Evolutionary conservation across 2,329 filamentous ascomycete species (phyloP).

Genomic region (Bipolaris cookei): DNA sequence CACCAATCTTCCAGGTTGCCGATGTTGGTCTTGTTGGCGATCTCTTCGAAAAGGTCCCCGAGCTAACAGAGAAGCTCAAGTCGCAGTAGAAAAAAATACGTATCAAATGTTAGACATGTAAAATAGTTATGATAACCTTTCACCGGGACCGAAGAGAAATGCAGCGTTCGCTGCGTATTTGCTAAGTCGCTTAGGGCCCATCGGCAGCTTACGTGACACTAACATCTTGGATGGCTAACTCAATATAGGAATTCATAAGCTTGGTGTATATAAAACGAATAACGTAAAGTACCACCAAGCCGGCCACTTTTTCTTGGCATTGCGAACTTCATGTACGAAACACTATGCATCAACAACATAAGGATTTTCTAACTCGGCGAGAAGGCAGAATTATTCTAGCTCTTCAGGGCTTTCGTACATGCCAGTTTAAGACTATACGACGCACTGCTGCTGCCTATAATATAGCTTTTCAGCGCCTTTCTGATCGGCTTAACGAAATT

Average conservation of each 20-base stretch:
- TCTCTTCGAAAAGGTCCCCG: constrained; percentile 92
- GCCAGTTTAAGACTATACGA: too few relatives aligned
- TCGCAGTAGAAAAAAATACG: constrained; percentile 30
- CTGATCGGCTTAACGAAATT: too few relatives aligned
- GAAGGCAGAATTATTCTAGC: too few relatives aligned
- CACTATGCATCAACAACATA: too few relatives aligned
- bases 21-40: constrained; percentile 96
- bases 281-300: too few relatives aligned
- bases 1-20: constrained; percentile 97
- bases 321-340: too few relatives aligned
- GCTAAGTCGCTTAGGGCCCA: not conserved
- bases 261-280: not conserved
- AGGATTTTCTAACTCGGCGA: too few relatives aligned
- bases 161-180: not conserved
- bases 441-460: too few relatives aligned
- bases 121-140: not conserved
- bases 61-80: constrained; percentile 95
- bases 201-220: not conserved
- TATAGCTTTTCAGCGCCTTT: too few relatives aligned
- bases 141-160: not conserved
- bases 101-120: not conserved
- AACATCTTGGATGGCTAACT: not conserved
- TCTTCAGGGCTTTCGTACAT: too few relatives aligned
- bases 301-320: too few relatives aligned
- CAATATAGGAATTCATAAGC: not conserved